Evolutionary conservation across 768 basidiomycete genomes (phyloP).

Genomic region (Pluteus cervinus): DNA sequence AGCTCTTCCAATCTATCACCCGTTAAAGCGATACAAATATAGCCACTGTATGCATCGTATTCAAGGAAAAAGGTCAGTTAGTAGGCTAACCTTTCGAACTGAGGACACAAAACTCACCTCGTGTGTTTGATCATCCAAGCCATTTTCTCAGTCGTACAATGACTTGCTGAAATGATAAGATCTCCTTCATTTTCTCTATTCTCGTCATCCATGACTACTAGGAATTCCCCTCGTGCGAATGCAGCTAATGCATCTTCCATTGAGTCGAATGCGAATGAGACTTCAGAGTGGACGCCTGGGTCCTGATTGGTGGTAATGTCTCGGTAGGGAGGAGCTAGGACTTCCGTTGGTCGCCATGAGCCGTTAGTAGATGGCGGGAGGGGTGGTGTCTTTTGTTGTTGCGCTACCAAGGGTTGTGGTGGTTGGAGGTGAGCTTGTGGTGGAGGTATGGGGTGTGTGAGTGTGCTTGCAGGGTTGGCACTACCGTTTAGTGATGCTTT

Average conservation of each 20-base stretch:
- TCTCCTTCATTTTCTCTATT: slow-evolving; percentile 96
- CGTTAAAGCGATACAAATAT: slow-evolving; percentile 86
- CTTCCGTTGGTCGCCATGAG: slow-evolving; percentile 30
- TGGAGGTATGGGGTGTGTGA: too few species aligned
- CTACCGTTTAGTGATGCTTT: too few species aligned
- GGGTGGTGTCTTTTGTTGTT: too few species aligned
- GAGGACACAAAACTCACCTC: slow-evolving; percentile 48
- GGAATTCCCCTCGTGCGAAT: slow-evolving; percentile 76
- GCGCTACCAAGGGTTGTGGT: slow-evolving; percentile 14
- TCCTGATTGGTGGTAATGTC: too few species aligned
- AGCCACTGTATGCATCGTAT: too few species aligned
- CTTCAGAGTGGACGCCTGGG: too few species aligned
- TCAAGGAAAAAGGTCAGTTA: neutral
- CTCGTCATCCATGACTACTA: slow-evolving; percentile 98
- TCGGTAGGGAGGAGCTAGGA: slow-evolving; percentile 21
- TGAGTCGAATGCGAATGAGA: slow-evolving; percentile 65
- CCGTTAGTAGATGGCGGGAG: slow-evolving; percentile 4
- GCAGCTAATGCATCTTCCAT: slow-evolving; percentile 77
- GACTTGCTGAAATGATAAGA: slow-evolving; percentile 79
- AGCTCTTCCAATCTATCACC: slow-evolving; percentile 70
- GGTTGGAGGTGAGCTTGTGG: slow-evolving; percentile 7
- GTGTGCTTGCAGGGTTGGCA: too few species aligned
- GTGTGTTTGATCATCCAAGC: slow-evolving; percentile 98
- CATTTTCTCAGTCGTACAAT: slow-evolving; percentile 94
- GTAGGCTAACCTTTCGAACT: slow-evolving; percentile 4